These are phyloP conservation scores for Gilbertella persicaria DNA, from an alignment of 371 early-diverging fungal species.

Conservation along the genomic window DNA sequence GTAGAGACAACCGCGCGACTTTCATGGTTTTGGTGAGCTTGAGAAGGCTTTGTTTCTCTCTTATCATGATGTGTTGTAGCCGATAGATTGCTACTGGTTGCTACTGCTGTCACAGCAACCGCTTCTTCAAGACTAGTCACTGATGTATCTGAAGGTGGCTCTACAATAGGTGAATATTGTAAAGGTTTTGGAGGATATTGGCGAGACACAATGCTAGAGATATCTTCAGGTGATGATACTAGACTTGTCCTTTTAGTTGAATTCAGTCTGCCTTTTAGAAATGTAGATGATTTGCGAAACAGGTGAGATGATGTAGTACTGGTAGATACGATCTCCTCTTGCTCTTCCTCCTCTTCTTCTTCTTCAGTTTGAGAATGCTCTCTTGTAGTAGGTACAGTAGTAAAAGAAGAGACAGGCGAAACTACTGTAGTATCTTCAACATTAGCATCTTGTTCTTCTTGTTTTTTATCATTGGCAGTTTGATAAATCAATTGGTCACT, in stretches of 20 bases:
- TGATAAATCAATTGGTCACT: too few relatives aligned
- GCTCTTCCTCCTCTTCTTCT: background rate
- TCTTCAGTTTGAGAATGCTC: background rate
- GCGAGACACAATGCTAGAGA: slow-evolving; percentile 12
- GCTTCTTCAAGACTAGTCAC: background rate
- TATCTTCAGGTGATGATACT: slow-evolving; percentile 12
- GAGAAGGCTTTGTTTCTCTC: background rate
- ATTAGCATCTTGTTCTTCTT: background rate
- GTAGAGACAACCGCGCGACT: too few relatives aligned
- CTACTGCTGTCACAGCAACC: slow-evolving; percentile 1
- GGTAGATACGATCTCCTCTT: background rate
- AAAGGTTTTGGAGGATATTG: slow-evolving; percentile 42
- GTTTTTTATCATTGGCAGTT: background rate
- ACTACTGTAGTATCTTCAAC: background rate
- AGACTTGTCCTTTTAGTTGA: slow-evolving; percentile 1
- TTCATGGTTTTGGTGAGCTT: background rate
- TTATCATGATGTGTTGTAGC: too few relatives aligned
- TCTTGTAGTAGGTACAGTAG: slow-evolving; percentile 1
- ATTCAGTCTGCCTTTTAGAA: slow-evolving; percentile 3
- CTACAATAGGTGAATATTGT: slow-evolving; percentile 32
- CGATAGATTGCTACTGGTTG: background rate
- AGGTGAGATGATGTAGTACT: slow-evolving; percentile 1
- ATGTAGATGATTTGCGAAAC: slow-evolving; percentile 16
- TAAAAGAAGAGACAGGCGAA: slow-evolving; percentile 11
- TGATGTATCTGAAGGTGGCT: slow-evolving; percentile 17